Base-by-base conservation (phyloP, 208 protist species). In the Crithidia expoeki region DNA sequence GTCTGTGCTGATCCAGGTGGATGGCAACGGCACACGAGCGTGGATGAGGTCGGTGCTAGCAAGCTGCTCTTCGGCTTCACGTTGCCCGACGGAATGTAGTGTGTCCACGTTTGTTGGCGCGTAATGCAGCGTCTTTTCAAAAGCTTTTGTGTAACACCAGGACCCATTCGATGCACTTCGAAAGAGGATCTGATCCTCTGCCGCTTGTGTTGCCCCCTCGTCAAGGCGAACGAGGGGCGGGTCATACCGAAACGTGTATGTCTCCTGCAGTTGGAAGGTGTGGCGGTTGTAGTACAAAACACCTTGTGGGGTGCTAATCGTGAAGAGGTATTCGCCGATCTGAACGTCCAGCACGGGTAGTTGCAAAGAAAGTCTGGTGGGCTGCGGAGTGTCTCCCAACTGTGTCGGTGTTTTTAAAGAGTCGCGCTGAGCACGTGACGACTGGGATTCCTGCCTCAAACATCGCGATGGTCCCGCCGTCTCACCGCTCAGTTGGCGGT, bases 1-100 rank as follows among this genome's bases (percentile, higher is more conserved):
- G 4, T 10, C 66, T 53, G 6, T 47, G 58, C 44, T 30, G 16
- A 92, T 56, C 77, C 88, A 88, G 17, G 47, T 10, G 0, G 65
- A 33, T 2, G 79, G 86, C 23, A 95, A 69, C 44, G 87, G 75
- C 30, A 30, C 11, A 32, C 55, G 68, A n/a, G 90, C 90, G 67
- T 95, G 90, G 2, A 95, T 71, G n/a, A 90, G 36, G 51, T 84
- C 79, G n/a, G 64, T 77, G 33, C 23, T 53, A 7, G 56, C 65
- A 30, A 53, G 30, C 4, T 36, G 44, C 28, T 36, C 65, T 21
- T 33, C 59, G 23, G n/a, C n/a, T 28, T 23, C 56, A 42, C 68
- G 57, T 64, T 63, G n/a, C 52, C 46, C 33, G 23, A 70, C 67
- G 52, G 60, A 27, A 56, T 81, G 59, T 17, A 40, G 56, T 6